phyloP scores from a whole-genome alignment of 148 eudicot genomes.

The Silene uniflora region DNA sequence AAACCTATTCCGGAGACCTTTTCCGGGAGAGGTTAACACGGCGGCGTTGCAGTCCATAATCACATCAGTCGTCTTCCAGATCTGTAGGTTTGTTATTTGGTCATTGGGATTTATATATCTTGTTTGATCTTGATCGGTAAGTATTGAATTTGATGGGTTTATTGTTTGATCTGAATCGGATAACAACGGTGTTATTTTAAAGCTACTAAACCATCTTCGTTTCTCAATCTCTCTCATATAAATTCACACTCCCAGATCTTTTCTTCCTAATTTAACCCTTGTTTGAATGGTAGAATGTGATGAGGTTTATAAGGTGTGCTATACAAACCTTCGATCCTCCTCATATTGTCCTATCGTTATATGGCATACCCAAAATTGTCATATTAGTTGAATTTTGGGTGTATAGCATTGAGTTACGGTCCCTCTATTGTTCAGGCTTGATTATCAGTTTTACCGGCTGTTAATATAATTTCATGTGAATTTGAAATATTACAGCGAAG shows the following conservation, averaged over 20 bases:
- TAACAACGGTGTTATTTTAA: no score
- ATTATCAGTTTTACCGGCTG: not conserved
- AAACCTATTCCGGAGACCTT: no score
- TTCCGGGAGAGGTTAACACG: no score
- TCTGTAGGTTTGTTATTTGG: no score
- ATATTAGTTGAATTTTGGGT: not conserved
- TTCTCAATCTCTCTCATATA: constrained; percentile 11
- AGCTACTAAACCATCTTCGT: not conserved
- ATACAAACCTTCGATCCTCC: not conserved
- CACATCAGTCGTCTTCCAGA: no score
- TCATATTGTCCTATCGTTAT: not conserved
- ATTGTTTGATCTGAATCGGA: no score
- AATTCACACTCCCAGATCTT: not conserved
- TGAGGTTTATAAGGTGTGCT: not conserved
- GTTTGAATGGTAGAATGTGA: not conserved
- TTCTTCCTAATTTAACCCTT: not conserved
- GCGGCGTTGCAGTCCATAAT: no score
- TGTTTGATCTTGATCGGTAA: no score
- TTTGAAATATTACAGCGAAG: constrained; percentile 49
- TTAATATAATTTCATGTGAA: not conserved
- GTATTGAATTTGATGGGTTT: no score
- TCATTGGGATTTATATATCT: no score
- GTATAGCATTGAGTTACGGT: not conserved
- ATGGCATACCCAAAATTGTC: not conserved
- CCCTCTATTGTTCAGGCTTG: not conserved